A percentile compares a stretch with the other conserved stretches of the same genome.
phyloP scores from a whole-genome alignment of 192 early-diverging fungal species.

The Podila clonocystis region DNA sequence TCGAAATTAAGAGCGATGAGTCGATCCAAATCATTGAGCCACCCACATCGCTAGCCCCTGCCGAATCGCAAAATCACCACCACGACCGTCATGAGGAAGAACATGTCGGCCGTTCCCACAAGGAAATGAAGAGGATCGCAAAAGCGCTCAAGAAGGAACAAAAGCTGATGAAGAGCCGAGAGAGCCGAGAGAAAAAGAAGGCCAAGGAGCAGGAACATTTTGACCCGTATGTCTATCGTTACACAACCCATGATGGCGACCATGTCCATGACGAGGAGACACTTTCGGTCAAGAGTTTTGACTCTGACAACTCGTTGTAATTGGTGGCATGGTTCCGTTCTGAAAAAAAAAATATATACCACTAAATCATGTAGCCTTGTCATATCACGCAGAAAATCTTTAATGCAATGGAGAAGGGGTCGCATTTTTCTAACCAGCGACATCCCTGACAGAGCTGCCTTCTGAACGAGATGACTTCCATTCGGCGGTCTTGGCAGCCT shows the following conservation, averaged over 20 bases:
- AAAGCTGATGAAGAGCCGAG: not conserved
- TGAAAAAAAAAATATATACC: too few relatives aligned
- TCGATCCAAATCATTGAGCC: too few relatives aligned
- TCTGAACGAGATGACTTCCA: slow-evolving; percentile 25
- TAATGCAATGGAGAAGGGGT: too few relatives aligned
- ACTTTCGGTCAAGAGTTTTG: slow-evolving; percentile 22
- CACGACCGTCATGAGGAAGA: not conserved
- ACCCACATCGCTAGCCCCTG: too few relatives aligned
- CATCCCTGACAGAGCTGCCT: slow-evolving; percentile 1
- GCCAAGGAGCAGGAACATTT: not conserved
- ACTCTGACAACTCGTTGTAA: slow-evolving; percentile 14
- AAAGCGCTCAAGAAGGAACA: slow-evolving; percentile 24
- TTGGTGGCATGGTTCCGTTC: too few relatives aligned
- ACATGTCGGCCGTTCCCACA: not conserved
- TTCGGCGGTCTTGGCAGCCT: slow-evolving; percentile 43
- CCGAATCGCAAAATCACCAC: not conserved
- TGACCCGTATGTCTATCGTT: not conserved
- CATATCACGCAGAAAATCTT: too few relatives aligned
- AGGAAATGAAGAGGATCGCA: slow-evolving; percentile 30
- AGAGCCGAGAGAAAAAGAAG: not conserved
- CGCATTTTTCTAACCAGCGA: not conserved
- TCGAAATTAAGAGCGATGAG: too few relatives aligned
- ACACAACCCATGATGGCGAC: slow-evolving; percentile 1
- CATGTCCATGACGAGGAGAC: slow-evolving; percentile 15
- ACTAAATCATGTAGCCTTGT: too few relatives aligned